Percentiles rank a stretch among this genome's conserved stretches.
These are phyloP conservation scores for Anacardium occidentale DNA, from an alignment of 345 rosid genomes.

Conservation along the genomic window DNA sequence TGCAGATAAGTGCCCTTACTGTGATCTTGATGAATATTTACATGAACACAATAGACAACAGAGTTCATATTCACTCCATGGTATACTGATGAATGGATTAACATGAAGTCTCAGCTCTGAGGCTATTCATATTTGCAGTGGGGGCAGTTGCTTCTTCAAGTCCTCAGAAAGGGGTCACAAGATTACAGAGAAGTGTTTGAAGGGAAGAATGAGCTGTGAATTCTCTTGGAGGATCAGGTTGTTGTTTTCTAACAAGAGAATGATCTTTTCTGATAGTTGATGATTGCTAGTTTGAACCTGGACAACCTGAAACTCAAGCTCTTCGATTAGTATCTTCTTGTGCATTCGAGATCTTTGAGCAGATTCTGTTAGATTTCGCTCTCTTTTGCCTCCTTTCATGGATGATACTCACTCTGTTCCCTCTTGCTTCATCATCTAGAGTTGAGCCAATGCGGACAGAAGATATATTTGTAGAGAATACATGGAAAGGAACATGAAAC, in stretches of 20 bases:
- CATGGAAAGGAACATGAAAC: conserved; percentile 32
- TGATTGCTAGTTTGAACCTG: conserved; percentile 53
- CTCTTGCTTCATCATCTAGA: conserved; percentile 33
- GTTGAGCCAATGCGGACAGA: conserved; percentile 26
- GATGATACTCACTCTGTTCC: conserved; percentile 13
- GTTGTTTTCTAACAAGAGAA: conserved; percentile 60
- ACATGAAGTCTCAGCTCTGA: conserved; percentile 39
- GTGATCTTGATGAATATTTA: neutral
- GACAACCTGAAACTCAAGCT: conserved; percentile 61
- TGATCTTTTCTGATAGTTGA: conserved; percentile 67
- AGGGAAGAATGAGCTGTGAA: conserved; percentile 61
- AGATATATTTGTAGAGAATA: conserved; percentile 34
- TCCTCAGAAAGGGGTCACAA: conserved; percentile 46
- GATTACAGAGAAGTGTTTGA: conserved; percentile 50
- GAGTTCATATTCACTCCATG: too few species aligned
- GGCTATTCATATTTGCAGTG: conserved; percentile 21
- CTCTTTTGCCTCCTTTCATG: conserved; percentile 64
- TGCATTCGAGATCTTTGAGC: conserved; percentile 70
- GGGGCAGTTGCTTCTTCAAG: conserved; percentile 28
- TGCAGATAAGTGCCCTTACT: neutral
- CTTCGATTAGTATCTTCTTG: conserved; percentile 76
- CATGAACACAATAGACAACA: neutral
- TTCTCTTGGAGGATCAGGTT: conserved; percentile 72
- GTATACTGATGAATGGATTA: conserved; percentile 19
- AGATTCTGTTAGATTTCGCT: conserved; percentile 73